Evolutionary conservation across 371 early-diverging fungal genomes (phyloP).

Genomic region (Apophysomyces elegans): DNA sequence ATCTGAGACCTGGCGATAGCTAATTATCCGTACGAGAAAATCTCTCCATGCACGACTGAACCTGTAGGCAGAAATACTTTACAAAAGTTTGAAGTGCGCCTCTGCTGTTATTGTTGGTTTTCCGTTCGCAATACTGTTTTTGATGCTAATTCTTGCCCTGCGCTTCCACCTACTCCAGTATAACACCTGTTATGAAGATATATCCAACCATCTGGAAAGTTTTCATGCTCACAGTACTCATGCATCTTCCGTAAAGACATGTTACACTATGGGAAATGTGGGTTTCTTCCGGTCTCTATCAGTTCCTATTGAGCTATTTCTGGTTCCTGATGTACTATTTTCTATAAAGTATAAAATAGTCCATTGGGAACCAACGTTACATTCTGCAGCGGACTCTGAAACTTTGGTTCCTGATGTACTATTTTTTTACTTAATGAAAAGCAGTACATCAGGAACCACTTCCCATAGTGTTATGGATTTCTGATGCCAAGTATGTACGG

Average conservation of each 20-base stretch:
- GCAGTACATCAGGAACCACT: no score
- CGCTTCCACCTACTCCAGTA: constrained; percentile 2
- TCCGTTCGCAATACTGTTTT: not conserved
- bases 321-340: no score
- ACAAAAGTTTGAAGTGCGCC: not conserved
- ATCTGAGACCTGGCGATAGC: not conserved
- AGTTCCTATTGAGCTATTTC: no score
- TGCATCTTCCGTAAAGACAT: not conserved
- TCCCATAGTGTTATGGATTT: not conserved
- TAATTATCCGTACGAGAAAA: not conserved
- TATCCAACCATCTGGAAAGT: not conserved
- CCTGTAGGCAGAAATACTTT: not conserved
- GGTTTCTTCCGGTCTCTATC: no score
- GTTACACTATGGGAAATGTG: no score
- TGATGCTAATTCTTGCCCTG: not conserved
- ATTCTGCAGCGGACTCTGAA: no score
- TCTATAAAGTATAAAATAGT: no score
- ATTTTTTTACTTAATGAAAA: no score
- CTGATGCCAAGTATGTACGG: not conserved
- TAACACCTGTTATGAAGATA: constrained; percentile 1
- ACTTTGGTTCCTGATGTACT: no score
- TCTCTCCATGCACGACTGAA: constrained; percentile 2
- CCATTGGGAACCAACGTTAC: no score
- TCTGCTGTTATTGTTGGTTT: not conserved
- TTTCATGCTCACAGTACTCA: not conserved